A percentile compares a stretch with the other conserved stretches of the same genome.
These are phyloP conservation scores for Erythrophleum ivorense DNA, from an alignment of 331 rosid species.

Conservation along the genomic window DNA sequence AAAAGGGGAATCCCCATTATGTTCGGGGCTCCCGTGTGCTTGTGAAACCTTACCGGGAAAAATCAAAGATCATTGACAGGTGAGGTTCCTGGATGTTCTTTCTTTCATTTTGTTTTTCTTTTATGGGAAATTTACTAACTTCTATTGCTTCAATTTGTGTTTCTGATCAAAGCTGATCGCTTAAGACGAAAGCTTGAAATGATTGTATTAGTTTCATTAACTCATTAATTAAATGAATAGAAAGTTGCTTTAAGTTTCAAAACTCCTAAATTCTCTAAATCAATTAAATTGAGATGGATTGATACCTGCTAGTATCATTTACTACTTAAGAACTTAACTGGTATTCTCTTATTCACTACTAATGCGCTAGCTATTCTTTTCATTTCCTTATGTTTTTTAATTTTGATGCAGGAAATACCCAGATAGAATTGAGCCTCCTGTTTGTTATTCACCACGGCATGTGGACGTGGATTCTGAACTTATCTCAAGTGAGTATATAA, in stretches of 20 bases:
- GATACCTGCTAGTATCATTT: not conserved
- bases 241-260: not conserved
- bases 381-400: conserved; percentile 6
- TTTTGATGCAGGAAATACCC: conserved; percentile 63
- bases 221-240: no score
- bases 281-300: not conserved
- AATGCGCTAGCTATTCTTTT: not conserved
- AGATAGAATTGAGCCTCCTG: conserved; percentile 58
- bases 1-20: conserved; percentile 59
- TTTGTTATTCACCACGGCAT: conserved; percentile 44
- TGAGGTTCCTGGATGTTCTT: conserved; percentile 31
- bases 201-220: not conserved
- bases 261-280: not conserved
- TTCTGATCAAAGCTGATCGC: not conserved
- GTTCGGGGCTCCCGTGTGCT: conserved; percentile 68
- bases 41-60: conserved; percentile 66
- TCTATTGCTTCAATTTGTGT: conserved; percentile 4
- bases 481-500: conserved; percentile 66
- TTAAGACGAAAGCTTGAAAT: not conserved
- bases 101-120: not conserved
- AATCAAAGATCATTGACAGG: conserved; percentile 61
- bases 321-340: not conserved
- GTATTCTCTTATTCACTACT: not conserved
- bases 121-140: not conserved
- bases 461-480: conserved; percentile 59